phyloP scores from a whole-genome alignment of 2,329 filamentous ascomycete species.

The Epichloe sibirici region DNA sequence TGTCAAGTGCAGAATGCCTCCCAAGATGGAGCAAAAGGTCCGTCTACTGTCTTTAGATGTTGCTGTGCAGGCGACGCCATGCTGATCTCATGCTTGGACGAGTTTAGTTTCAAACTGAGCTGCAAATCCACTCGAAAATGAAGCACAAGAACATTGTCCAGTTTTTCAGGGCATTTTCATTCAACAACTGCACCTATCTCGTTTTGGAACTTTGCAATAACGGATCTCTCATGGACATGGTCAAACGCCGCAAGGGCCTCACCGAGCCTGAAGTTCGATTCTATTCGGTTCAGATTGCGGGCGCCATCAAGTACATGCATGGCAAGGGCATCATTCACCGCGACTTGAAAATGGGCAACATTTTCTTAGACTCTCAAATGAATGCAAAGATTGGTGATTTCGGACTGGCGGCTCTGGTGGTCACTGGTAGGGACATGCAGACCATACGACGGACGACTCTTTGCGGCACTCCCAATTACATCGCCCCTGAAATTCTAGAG shows the following conservation, averaged over 20 bases:
- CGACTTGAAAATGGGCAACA: slow-evolving; percentile 95
- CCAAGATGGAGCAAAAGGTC: slow-evolving; percentile 78
- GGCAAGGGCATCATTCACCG: slow-evolving; percentile 90
- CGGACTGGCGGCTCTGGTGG: slow-evolving; percentile 79
- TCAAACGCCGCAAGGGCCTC: slow-evolving; percentile 79
- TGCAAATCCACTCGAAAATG: slow-evolving; percentile 98
- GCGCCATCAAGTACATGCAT: slow-evolving; percentile 97
- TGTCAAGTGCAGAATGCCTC: slow-evolving; percentile 70
- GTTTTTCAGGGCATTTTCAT: slow-evolving; percentile 89
- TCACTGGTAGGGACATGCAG: slow-evolving; percentile 83
- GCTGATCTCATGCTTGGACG: not conserved
- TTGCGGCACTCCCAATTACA: slow-evolving; percentile 96
- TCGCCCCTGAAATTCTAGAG: slow-evolving; percentile 90
- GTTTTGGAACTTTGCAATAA: slow-evolving; percentile 91
- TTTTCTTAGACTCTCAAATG: slow-evolving; percentile 90
- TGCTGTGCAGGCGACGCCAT: not conserved
- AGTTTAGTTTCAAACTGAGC: slow-evolving; percentile 58
- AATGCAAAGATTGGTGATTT: slow-evolving; percentile 98
- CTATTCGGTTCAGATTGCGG: slow-evolving; percentile 88
- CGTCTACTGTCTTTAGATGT: slow-evolving; percentile 4
- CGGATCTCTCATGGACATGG: slow-evolving; percentile 94
- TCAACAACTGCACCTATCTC: slow-evolving; percentile 79
- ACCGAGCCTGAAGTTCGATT: slow-evolving; percentile 90
- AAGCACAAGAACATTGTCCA: slow-evolving; percentile 90
- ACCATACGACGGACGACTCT: slow-evolving; percentile 79